Percentiles rank a stretch among this genome's conserved stretches.
Evolutionary conservation across 208 protist genomes (phyloP).

Genomic region (Leishmania amazonensis): DNA sequence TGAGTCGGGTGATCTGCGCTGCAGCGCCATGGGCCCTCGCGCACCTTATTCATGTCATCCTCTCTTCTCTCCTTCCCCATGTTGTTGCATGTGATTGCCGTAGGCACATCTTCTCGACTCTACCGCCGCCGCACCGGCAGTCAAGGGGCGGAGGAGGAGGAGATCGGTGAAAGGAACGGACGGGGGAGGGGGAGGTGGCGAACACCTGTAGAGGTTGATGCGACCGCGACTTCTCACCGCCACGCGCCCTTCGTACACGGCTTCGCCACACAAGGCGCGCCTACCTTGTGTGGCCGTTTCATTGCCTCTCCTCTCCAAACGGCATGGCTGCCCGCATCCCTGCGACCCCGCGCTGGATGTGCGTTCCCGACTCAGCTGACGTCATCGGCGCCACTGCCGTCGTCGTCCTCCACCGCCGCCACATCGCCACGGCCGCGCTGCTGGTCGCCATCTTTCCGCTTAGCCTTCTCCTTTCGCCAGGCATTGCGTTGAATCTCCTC

Average conservation of each 20-base stretch:
- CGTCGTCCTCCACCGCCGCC: background rate
- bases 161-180: background rate
- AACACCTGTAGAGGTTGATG: too few relatives aligned
- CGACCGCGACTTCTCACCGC: background rate
- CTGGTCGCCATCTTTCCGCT: background rate
- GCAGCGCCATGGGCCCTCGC: background rate
- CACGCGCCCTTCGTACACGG: background rate
- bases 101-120: background rate
- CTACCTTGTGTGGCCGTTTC: background rate
- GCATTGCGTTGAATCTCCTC: slow-evolving; percentile 54
- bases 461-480: slow-evolving; percentile 51
- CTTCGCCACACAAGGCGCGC: background rate
- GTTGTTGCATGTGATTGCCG: background rate
- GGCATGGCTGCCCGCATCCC: too few relatives aligned
- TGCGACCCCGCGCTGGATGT: too few relatives aligned
- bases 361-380: background rate
- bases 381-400: background rate
- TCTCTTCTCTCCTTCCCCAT: background rate
- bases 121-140: background rate
- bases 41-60: background rate
- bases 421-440: background rate
- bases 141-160: background rate
- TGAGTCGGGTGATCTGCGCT: background rate
- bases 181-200: background rate
- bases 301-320: background rate